A percentile compares a stretch with the other conserved stretches of the same genome.
Conservation (phyloP, 2,329 filamentous ascomycete genomes). For the Pseudodiploospora longispora region DNA sequence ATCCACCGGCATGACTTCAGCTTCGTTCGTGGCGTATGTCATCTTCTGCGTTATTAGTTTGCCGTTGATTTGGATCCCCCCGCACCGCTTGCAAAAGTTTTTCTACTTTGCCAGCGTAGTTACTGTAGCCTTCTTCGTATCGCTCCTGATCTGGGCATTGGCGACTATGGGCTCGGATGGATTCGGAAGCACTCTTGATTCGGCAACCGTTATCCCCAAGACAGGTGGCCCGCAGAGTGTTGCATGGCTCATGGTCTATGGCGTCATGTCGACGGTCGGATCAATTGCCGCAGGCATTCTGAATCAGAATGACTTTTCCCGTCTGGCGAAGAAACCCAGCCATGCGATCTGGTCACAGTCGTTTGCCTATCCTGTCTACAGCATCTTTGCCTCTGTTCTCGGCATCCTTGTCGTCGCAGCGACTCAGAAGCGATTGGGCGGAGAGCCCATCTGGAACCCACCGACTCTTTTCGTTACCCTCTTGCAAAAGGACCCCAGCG, state of each 20-base stretch:
- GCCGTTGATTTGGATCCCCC: conserved; percentile 35
- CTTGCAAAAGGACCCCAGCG: conserved; percentile 19
- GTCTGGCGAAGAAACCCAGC: conserved; percentile 22
- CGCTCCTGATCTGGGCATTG: conserved; percentile 35
- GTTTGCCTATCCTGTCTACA: conserved; percentile 27
- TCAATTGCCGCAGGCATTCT: conserved; percentile 30
- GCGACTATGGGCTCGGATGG: conserved; percentile 33
- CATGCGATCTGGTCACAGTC: conserved; percentile 28
- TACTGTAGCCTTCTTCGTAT: conserved; percentile 32
- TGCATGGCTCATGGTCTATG: conserved; percentile 29
- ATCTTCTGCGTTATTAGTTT: conserved; percentile 36
- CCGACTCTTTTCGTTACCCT: conserved; percentile 25
- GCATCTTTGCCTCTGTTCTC: conserved; percentile 26
- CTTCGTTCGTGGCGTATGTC: conserved; percentile 34
- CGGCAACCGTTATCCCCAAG: conserved; percentile 12
- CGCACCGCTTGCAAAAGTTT: conserved; percentile 33
- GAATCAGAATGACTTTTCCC: conserved; percentile 32
- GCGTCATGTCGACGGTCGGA: conserved; percentile 28
- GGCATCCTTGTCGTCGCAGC: conserved; percentile 34
- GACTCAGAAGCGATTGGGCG: conserved; percentile 27
- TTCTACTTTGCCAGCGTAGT: conserved; percentile 32
- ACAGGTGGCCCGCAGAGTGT: conserved; percentile 22
- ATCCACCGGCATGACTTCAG: conserved; percentile 35
- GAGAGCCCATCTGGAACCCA: conserved; percentile 30
- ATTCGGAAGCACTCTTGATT: conserved; percentile 27